Conservation (phyloP, 345 rosid species). For the Acer yangbiense region DNA sequence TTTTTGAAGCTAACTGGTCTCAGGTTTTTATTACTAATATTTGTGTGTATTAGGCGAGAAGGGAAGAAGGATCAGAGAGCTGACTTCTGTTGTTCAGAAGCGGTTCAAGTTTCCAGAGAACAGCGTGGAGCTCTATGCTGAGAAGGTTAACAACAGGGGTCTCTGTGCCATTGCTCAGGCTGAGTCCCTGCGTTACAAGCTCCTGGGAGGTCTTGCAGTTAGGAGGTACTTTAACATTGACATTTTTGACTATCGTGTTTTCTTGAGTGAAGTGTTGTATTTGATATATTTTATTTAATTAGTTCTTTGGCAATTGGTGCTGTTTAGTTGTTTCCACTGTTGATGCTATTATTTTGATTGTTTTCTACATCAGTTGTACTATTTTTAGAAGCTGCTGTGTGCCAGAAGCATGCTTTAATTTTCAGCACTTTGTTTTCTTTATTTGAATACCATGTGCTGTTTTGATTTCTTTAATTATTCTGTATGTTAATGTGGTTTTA, state of each 20-base stretch:
- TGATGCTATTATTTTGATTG: background rate
- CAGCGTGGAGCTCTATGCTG: conserved; percentile 83
- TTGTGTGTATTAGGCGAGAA: conserved; percentile 56
- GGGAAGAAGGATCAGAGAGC: conserved; percentile 82
- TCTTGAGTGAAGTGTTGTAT: background rate
- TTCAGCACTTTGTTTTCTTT: background rate
- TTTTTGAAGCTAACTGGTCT: background rate
- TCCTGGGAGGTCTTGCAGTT: conserved; percentile 91
- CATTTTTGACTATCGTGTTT: background rate
- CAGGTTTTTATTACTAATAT: background rate
- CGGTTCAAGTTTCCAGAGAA: conserved; percentile 70
- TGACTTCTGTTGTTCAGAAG: conserved; percentile 76
- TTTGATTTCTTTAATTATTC: background rate
- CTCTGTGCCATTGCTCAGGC: conserved; percentile 96
- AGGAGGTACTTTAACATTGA: conserved; percentile 46
- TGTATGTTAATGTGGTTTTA: no score
- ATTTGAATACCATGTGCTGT: background rate
- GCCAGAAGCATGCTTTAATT: no score
- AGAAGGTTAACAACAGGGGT: conserved; percentile 72
- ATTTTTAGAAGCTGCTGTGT: background rate
- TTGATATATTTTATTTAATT: background rate
- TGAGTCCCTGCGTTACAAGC: conserved; percentile 86
- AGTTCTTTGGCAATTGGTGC: background rate
- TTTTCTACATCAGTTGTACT: background rate
- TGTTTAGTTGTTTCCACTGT: background rate